Conservation (phyloP, 352 stramenopile species). For the Thalassiosira livingstoniorum region DNA sequence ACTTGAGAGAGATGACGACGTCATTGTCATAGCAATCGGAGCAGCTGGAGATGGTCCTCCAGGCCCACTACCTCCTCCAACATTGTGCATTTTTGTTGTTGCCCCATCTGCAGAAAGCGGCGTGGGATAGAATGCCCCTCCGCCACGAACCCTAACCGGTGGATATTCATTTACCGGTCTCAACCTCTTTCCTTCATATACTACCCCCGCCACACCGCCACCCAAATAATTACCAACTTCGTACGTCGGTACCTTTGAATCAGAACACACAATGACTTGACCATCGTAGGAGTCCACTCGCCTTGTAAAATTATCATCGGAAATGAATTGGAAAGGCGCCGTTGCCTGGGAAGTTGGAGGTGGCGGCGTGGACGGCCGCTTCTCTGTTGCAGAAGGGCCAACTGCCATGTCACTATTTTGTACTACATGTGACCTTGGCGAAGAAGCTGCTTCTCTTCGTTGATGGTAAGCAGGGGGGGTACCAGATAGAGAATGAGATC, state of each 20-base stretch:
- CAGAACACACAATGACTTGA: constrained; percentile 67
- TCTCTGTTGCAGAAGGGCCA: background rate
- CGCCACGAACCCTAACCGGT: constrained; percentile 37
- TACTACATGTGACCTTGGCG: no score
- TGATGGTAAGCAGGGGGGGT: background rate
- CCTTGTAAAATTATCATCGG: constrained; percentile 61
- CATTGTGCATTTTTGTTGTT: no score
- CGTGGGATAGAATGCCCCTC: constrained; percentile 46
- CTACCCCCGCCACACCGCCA: constrained; percentile 83
- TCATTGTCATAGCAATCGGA: constrained; percentile 51
- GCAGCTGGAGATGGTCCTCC: background rate
- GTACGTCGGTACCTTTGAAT: constrained; percentile 69
- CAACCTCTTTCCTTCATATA: constrained; percentile 83
- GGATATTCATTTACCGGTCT: constrained; percentile 79
- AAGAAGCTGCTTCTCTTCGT: background rate
- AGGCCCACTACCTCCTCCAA: background rate
- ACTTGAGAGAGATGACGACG: constrained; percentile 37
- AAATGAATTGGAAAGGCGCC: constrained; percentile 51
- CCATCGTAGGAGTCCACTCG: constrained; percentile 81
- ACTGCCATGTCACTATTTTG: background rate
- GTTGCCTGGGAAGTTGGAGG: background rate
- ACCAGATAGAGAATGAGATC: background rate
- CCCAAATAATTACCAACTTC: constrained; percentile 85
- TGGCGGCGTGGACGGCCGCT: background rate
- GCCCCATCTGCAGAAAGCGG: background rate